Conservation (phyloP, 305 asterid species). For the Fraxinus latifolia region DNA sequence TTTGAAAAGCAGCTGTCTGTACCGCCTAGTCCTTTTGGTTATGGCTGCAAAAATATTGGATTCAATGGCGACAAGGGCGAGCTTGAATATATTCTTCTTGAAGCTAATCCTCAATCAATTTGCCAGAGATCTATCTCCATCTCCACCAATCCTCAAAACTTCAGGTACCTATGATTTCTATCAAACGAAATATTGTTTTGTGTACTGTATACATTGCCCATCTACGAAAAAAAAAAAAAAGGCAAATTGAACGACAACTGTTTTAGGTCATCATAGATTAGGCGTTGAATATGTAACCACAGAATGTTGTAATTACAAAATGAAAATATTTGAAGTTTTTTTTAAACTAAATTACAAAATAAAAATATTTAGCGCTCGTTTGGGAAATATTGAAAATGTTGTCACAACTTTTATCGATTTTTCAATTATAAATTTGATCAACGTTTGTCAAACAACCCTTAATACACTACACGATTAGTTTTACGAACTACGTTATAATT, state of each 20-base stretch:
- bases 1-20: conserved; percentile 46
- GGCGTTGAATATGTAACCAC: background rate
- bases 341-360: background rate
- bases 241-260: background rate
- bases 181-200: background rate
- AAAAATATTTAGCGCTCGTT: background rate
- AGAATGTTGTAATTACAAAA: background rate
- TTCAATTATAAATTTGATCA: background rate
- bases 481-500: background rate
- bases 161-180: conserved; percentile 38
- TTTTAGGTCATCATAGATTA: background rate
- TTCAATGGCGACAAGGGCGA: conserved; percentile 63
- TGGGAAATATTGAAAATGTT: background rate
- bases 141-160: conserved; percentile 36
- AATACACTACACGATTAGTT: background rate
- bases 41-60: conserved; percentile 69
- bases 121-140: conserved; percentile 33
- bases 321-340: background rate
- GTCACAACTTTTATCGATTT: background rate
- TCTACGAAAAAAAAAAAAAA: background rate
- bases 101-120: conserved; percentile 40
- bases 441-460: background rate
- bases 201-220: background rate
- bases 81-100: conserved; percentile 56
- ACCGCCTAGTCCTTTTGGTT: conserved; percentile 55